Evolutionary conservation across 805 yeast genomes (phyloP).

Genomic region (Pachysolen tannophilus): DNA sequence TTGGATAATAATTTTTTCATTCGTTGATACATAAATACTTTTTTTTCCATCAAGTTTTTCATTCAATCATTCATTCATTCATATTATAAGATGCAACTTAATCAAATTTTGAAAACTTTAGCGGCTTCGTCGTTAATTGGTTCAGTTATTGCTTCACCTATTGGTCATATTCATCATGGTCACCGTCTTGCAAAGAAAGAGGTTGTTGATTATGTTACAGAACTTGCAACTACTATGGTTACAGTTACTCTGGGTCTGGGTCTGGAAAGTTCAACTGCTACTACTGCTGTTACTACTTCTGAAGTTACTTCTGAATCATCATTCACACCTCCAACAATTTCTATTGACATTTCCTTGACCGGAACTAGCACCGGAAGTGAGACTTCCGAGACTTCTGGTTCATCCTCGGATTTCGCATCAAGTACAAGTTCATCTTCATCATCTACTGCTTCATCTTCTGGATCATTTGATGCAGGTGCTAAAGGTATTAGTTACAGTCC

Average conservation of each 20-base stretch:
- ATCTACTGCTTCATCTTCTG: constrained; percentile 18
- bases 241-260: constrained; percentile 30
- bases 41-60: neutral
- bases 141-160: constrained; percentile 50
- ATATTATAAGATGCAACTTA: constrained; percentile 17
- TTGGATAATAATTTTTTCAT: no score
- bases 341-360: constrained; percentile 13
- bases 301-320: constrained; percentile 18
- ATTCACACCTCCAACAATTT: constrained; percentile 19
- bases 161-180: constrained; percentile 50
- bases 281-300: constrained; percentile 23
- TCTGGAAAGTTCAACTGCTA: constrained; percentile 20
- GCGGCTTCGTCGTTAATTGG: constrained; percentile 40
- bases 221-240: constrained; percentile 39
- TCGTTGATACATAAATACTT: constrained; percentile 1
- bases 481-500: constrained; percentile 82
- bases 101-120: constrained; percentile 32
- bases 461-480: constrained; percentile 34
- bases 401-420: constrained; percentile 25
- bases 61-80: neutral
- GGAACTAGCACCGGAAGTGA: constrained; percentile 21
- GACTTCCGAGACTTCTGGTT: constrained; percentile 24
- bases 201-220: constrained; percentile 40
- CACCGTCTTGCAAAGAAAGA: constrained; percentile 56
- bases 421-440: constrained; percentile 21